phyloP scores from a whole-genome alignment of 495 filamentous ascomycete genomes.

The Lepidopterella palustris region DNA sequence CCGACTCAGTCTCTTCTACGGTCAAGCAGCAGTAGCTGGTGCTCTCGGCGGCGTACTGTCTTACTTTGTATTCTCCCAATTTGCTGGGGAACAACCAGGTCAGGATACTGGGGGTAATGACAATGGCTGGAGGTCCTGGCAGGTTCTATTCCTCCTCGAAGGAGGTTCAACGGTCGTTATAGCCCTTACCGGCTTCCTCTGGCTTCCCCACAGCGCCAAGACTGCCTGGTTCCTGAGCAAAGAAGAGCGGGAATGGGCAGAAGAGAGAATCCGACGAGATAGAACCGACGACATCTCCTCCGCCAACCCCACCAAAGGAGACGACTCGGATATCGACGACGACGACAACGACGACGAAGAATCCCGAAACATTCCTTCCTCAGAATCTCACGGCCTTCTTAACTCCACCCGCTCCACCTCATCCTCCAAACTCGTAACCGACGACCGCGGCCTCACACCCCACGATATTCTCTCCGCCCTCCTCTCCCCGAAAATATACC shows the following conservation, averaged over 20 bases:
- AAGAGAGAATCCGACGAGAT: slow-evolving; percentile 33
- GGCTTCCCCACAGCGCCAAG: slow-evolving; percentile 45
- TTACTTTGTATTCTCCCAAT: slow-evolving; percentile 39
- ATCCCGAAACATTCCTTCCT: slow-evolving; percentile 1
- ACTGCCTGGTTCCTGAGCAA: slow-evolving; percentile 50
- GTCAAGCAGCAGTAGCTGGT: slow-evolving; percentile 51
- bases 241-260: slow-evolving; percentile 43
- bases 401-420: slow-evolving; percentile 9
- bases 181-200: slow-evolving; percentile 44
- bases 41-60: slow-evolving; percentile 48
- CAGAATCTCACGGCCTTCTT: slow-evolving; percentile 21
- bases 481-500: slow-evolving; percentile 48
- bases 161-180: slow-evolving; percentile 44
- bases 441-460: slow-evolving; percentile 38
- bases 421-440: slow-evolving; percentile 19
- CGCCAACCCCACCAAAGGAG: slow-evolving; percentile 4
- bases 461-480: slow-evolving; percentile 46
- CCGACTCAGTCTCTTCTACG: slow-evolving; percentile 50
- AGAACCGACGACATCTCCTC: slow-evolving; percentile 8
- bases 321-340: not conserved
- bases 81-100: slow-evolving; percentile 10
- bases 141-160: slow-evolving; percentile 54
- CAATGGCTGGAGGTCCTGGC: slow-evolving; percentile 42
- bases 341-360: slow-evolving; percentile 21
- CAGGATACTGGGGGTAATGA: not conserved